These are phyloP conservation scores for Parsonsia alboflavescens DNA, from an alignment of 257 asterid species.

Conservation along the genomic window DNA sequence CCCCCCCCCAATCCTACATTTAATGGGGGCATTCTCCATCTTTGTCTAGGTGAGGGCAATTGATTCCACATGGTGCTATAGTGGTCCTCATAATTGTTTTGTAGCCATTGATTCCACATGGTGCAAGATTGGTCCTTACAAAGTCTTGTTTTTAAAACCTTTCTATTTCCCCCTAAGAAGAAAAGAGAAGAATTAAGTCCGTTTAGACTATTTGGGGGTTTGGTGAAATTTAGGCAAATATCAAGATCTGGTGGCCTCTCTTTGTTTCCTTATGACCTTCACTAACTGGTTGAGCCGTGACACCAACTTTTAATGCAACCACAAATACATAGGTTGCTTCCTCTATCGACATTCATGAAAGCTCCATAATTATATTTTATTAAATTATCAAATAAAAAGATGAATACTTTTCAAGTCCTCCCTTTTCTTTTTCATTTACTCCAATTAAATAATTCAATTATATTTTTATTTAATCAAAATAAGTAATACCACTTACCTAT, in stretches of 20 bases:
- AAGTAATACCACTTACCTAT: background rate
- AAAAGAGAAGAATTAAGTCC: background rate
- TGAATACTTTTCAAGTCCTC: background rate
- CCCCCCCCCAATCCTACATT: background rate
- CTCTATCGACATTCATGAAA: constrained; percentile 9
- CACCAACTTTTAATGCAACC: constrained; percentile 34
- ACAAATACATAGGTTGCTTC: background rate
- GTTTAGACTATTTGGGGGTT: background rate
- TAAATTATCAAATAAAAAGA: background rate
- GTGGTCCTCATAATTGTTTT: constrained; percentile 1
- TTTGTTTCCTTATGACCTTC: constrained; percentile 19
- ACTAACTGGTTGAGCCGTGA: constrained; percentile 43
- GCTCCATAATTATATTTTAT: background rate
- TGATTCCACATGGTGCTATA: constrained; percentile 5
- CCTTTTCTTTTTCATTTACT: background rate
- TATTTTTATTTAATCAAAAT: background rate
- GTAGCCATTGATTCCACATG: constrained; percentile 1
- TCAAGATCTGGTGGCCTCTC: constrained; percentile 12
- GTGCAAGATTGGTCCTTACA: background rate
- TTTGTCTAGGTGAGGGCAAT: background rate
- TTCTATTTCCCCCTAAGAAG: background rate
- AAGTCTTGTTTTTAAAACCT: background rate
- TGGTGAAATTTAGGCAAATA: constrained; percentile 33
- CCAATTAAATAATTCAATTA: background rate
- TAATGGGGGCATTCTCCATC: background rate